These are phyloP conservation scores for Lyophyllum atratum DNA, from an alignment of 768 basidiomycete genomes.

Conservation along the genomic window DNA sequence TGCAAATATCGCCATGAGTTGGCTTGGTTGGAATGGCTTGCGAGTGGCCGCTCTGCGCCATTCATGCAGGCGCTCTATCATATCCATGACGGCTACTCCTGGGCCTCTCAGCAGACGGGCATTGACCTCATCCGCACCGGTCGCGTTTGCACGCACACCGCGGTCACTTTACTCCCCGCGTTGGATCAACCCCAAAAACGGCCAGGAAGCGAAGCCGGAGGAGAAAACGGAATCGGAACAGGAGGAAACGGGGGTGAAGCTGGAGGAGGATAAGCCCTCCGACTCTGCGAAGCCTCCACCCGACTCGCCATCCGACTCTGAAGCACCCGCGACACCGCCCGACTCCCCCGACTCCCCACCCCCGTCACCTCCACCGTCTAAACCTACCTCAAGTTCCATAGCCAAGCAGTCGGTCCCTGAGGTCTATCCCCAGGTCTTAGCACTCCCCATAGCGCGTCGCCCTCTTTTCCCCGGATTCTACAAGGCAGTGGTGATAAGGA, in stretches of 20 bases:
- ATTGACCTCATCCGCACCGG: conserved; percentile 7
- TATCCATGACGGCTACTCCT: background rate
- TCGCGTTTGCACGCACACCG: conserved; percentile 13
- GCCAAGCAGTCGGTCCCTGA: conserved; percentile 89
- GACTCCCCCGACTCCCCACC: conserved; percentile 19
- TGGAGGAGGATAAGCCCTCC: conserved; percentile 15
- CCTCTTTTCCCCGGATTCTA: conserved; percentile 98
- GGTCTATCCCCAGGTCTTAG: conserved; percentile 90
- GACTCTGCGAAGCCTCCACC: conserved; percentile 16
- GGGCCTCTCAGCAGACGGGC: background rate
- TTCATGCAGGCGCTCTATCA: conserved; percentile 14
- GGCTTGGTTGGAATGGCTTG: conserved; percentile 20
- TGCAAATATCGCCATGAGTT: conserved; percentile 18
- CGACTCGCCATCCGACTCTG: conserved; percentile 15
- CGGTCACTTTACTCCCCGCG: conserved; percentile 17
- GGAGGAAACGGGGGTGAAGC: conserved; percentile 3
- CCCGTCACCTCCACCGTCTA: conserved; percentile 14
- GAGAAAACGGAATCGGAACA: conserved; percentile 14
- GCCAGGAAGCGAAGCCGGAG: conserved; percentile 14
- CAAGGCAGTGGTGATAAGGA: conserved; percentile 93
- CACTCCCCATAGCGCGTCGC: conserved; percentile 91
- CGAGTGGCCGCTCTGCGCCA: conserved; percentile 12
- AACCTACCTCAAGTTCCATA: conserved; percentile 51
- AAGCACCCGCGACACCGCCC: conserved; percentile 21
- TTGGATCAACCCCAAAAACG: conserved; percentile 25